Evolutionary conservation across 169 alveolate genomes (phyloP), one percentile per base, ranked within the genome.

Genomic region (Theileria parva): DNA sequence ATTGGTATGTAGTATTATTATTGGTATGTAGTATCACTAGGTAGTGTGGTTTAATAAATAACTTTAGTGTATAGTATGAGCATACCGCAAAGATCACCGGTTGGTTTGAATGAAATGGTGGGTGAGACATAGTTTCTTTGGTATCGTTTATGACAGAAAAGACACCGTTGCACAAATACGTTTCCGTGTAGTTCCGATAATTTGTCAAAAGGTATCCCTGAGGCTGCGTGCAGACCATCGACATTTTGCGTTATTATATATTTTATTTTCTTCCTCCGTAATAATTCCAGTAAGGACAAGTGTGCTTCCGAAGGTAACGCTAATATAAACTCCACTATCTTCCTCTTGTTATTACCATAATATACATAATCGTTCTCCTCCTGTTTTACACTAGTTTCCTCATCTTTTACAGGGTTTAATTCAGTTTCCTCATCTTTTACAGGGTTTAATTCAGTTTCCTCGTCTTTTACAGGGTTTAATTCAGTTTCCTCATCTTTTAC

Each of bases 301-400:
- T 93, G 96, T 28, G 95, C 77, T 66, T 81, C 91, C 9, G 96
- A 77, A 34, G 96, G 96, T 55, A 92, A 63, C 19, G 96, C 96
- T 65, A 89, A 89, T 64, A 81, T 86, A 55, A 93, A 88, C 25
- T 87, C 96, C 44, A 91, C 89, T 44, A 89, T 85, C 60, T 87
- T 81, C 86, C 74, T 32, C 60, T 66, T 77, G 17, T 34, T 75
- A 69, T 64, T 72, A 23, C 93, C 92, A 28, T 87, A 87, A 17
- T 81, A 88, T 57, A 87, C 91, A 48, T 61, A 75, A 44, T 75
- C 81, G 25, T 73, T 78, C 25, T 68, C 67, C 51, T 32, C 66
- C 66, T 25, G 21, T 25, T 57, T 17, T n/a, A 57, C 48, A 9
- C 30, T 13, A 48, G 27, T 28, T 27, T 59, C 76, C 23, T 55